Conservation (phyloP, 208 protist species). For the Porcisia hertigi region DNA sequence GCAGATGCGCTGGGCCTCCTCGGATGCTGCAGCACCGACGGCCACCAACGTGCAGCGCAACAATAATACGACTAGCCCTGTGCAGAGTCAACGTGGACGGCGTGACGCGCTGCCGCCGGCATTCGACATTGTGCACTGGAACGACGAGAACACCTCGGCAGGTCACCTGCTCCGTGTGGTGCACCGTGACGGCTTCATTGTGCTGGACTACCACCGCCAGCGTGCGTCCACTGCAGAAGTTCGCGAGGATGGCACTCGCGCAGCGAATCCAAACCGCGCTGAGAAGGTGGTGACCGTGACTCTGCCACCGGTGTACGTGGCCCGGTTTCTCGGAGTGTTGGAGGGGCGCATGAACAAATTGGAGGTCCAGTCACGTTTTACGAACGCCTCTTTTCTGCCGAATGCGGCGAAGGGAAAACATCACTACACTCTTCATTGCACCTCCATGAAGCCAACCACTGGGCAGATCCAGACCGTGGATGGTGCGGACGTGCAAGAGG, state of each 20-base stretch:
- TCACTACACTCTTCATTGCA: slow-evolving; percentile 62
- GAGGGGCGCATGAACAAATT: slow-evolving; percentile 70
- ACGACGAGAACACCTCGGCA: slow-evolving; percentile 61
- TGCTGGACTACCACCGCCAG: slow-evolving; percentile 84
- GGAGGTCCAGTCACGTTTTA: slow-evolving; percentile 84
- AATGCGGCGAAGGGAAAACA: slow-evolving; percentile 43
- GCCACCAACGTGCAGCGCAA: slow-evolving; percentile 5
- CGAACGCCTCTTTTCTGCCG: slow-evolving; percentile 70
- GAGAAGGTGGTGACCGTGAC: slow-evolving; percentile 77
- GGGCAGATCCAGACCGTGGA: slow-evolving; percentile 50
- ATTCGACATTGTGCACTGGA: slow-evolving; percentile 89
- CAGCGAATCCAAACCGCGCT: slow-evolving; percentile 27
- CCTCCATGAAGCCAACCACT: slow-evolving; percentile 52
- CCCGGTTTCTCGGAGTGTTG: slow-evolving; percentile 81
- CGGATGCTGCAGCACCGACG: slow-evolving; percentile 7
- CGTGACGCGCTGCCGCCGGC: slow-evolving; percentile 57
- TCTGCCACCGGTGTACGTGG: slow-evolving; percentile 82
- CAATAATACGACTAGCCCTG: slow-evolving; percentile 10
- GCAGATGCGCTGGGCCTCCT: slow-evolving; percentile 13
- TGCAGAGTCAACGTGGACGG: slow-evolving; percentile 32
- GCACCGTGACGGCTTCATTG: slow-evolving; percentile 77
- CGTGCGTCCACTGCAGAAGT: neutral
- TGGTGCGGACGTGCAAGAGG: slow-evolving; percentile 49
- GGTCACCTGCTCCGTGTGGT: slow-evolving; percentile 79
- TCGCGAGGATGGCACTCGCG: slow-evolving; percentile 17